Evolutionary conservation across 1,284 basidiomycete species (phyloP).

Genomic region (Coniferiporia weirii): DNA sequence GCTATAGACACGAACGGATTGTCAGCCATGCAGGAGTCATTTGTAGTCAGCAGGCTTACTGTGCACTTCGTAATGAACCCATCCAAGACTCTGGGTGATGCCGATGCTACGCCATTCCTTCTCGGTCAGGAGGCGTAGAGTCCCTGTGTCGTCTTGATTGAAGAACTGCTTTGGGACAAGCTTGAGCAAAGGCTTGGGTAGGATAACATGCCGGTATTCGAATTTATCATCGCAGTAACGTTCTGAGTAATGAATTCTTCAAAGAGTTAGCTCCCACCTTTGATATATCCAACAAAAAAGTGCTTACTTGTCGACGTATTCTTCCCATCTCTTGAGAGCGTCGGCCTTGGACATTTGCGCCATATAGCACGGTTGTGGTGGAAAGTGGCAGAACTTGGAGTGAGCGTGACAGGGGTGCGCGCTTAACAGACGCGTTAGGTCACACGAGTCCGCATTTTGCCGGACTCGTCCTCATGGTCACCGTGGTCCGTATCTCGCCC

Average conservation of each 20-base stretch:
- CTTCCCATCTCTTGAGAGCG: slow-evolving; percentile 26
- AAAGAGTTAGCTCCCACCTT: background rate
- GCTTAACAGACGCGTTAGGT: slow-evolving; percentile 3
- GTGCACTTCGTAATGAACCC: slow-evolving; percentile 98
- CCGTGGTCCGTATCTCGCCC: background rate
- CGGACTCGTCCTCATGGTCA: background rate
- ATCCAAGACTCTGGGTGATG: slow-evolving; percentile 92
- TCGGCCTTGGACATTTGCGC: slow-evolving; percentile 12
- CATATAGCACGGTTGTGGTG: slow-evolving; percentile 1
- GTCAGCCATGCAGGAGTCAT: background rate
- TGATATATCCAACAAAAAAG: background rate
- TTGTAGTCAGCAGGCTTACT: slow-evolving; percentile 44
- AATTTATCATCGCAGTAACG: slow-evolving; percentile 78
- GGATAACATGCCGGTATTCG: slow-evolving; percentile 90
- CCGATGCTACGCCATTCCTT: slow-evolving; percentile 94
- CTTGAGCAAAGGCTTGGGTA: slow-evolving; percentile 85
- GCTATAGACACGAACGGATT: slow-evolving; percentile 39
- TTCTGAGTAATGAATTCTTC: slow-evolving; percentile 79
- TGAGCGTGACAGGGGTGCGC: background rate
- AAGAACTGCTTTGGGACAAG: slow-evolving; percentile 82
- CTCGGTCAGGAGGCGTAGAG: slow-evolving; percentile 79
- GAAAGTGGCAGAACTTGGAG: background rate
- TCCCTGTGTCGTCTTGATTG: slow-evolving; percentile 71
- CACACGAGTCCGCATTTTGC: background rate
- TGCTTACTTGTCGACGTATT: slow-evolving; percentile 52